These are phyloP conservation scores for Penicillium lividum DNA, from an alignment of 495 filamentous ascomycete genomes.

Conservation along the genomic window DNA sequence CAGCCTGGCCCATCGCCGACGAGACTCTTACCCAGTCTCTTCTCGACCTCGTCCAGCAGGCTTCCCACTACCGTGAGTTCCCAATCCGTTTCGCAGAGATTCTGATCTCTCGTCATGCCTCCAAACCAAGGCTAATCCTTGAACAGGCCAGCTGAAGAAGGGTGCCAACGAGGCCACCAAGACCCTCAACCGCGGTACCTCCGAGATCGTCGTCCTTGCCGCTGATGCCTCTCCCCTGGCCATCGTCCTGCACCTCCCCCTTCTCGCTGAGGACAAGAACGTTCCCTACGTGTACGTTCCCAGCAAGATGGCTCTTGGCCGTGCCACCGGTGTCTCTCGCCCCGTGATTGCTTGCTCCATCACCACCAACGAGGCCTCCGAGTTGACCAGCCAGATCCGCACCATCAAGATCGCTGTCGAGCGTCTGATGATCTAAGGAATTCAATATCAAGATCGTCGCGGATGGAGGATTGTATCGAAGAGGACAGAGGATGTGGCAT, in stretches of 20 bases:
- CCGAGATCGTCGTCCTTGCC: conserved; percentile 85
- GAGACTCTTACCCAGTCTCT: conserved; percentile 74
- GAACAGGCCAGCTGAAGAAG: conserved; percentile 72
- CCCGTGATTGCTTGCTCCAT: conserved; percentile 77
- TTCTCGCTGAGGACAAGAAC: conserved; percentile 86
- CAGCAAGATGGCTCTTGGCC: conserved; percentile 72
- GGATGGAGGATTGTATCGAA: not conserved
- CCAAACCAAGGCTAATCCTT: conserved; percentile 45
- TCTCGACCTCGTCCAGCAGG: conserved; percentile 86
- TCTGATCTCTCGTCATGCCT: not conserved
- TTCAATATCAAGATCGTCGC: not conserved
- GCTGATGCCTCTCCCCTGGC: conserved; percentile 84
- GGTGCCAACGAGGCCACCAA: conserved; percentile 76
- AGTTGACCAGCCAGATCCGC: conserved; percentile 82
- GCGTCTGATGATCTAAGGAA: conserved; percentile 84
- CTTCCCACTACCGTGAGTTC: conserved; percentile 72
- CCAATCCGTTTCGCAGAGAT: not conserved
- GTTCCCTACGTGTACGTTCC: conserved; percentile 65
- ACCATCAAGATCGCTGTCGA: conserved; percentile 93
- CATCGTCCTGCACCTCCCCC: conserved; percentile 88
- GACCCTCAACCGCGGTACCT: conserved; percentile 84
- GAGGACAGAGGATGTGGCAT: not conserved
- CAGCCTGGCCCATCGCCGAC: conserved; percentile 92
- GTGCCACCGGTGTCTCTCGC: conserved; percentile 72
- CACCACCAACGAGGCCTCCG: conserved; percentile 89